Evolutionary conservation across 305 asterid genomes (phyloP), one percentile per base, ranked within the genome.

Genomic region (Caryopteris hybrid): DNA sequence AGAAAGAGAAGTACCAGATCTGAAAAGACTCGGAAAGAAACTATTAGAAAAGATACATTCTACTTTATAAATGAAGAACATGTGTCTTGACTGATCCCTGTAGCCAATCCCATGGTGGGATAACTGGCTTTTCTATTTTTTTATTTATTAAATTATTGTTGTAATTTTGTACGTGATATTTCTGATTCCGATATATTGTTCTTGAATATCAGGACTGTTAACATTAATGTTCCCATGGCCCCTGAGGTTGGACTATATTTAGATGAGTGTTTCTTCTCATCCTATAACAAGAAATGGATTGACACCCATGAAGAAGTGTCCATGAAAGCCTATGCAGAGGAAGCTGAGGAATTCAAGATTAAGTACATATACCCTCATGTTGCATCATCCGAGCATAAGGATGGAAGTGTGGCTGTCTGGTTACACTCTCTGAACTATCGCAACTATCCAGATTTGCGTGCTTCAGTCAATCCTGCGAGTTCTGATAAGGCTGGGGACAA

Each of bases 191-290:
- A 21, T 22, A 2, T 14, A 18, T 33, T 3, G 25, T 73, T 71
- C 27, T 63, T 81, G 45, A 79, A 71, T 73, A 12, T 17, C 84
- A 90, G 99, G 91, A 85, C 84, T 60, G 83, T 85, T 17, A 78
- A 79, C 68, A 80, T 93, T 14, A 90, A 76, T 34, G 96, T 87
- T 48, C 99, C 99, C 8, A 88, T 87, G 97, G 97, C 99, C 27
- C 99, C 96, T 18, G 99, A 90, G 73, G 99, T 88, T 25, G 99
- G 99, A 11, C 81, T 93, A 22, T 90, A 85, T 66, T 74, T 93
- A 65, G 99, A 93, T 6, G 97, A 93, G 77, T 93, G 99, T 75
- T 85, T 90, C 81, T 93, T 93, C 72, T 42, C 97, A 0, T 90
- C 97, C 0, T 93, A 93, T 75, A 93, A 93, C 71, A 55, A 79